A percentile compares a stretch with the other conserved stretches of the same genome.
Evolutionary conservation across 495 filamentous ascomycete species (phyloP).

Genomic region (Xylaria castorea): DNA sequence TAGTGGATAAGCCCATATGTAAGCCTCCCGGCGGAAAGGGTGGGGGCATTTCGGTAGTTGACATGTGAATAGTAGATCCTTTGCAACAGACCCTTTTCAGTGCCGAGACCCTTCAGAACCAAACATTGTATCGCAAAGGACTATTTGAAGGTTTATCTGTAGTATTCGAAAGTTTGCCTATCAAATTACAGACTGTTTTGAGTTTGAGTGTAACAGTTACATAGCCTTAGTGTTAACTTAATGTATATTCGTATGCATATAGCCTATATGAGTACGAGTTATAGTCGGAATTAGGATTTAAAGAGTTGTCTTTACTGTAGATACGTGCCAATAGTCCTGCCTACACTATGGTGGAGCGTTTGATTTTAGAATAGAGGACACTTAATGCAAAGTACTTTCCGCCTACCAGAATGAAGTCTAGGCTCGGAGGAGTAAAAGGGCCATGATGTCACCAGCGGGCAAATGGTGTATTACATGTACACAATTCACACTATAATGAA

Average conservation of each 20-base stretch:
- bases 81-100: background rate
- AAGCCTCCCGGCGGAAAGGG: background rate
- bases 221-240: background rate
- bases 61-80: background rate
- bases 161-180: background rate
- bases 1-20: constrained; percentile 1
- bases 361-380: background rate
- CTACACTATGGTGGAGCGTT: background rate
- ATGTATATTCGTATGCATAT: background rate
- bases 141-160: background rate
- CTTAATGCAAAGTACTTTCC: constrained; percentile 5
- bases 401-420: background rate
- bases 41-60: constrained; percentile 8
- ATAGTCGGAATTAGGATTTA: constrained; percentile 3
- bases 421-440: background rate
- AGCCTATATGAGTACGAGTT: background rate
- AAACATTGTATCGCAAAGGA: background rate
- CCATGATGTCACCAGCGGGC: constrained; percentile 1
- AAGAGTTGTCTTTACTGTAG: background rate
- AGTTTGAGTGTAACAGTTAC: background rate
- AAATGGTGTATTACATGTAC: background rate
- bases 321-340: background rate
- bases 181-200: background rate
- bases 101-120: background rate
- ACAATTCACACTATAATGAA: background rate